Conservation (phyloP, 495 filamentous ascomycete genomes). For the Venustampulla echinocandica region DNA sequence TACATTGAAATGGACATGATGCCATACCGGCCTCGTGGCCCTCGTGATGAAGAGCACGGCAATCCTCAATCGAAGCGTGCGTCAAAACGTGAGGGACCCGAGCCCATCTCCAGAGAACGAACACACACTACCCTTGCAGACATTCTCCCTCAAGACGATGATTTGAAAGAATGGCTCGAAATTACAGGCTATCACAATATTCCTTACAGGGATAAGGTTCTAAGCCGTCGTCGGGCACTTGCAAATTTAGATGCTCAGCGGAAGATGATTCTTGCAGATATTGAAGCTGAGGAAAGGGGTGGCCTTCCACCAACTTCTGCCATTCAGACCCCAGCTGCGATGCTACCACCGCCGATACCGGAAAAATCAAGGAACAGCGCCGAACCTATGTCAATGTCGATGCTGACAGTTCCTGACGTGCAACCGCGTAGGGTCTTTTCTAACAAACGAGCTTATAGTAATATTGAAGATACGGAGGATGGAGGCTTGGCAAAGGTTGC, state of each 20-base stretch:
- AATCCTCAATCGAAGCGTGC: not conserved
- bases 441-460: constrained; percentile 18
- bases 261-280: constrained; percentile 30
- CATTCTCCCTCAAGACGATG: constrained; percentile 25
- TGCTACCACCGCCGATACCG: constrained; percentile 15
- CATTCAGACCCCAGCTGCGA: constrained; percentile 8
- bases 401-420: constrained; percentile 12
- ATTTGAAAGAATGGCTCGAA: constrained; percentile 52
- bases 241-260: constrained; percentile 35
- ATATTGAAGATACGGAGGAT: constrained; percentile 8
- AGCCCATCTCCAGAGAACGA: not conserved
- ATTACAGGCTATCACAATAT: constrained; percentile 50
- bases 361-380: not conserved
- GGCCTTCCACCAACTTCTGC: constrained; percentile 13
- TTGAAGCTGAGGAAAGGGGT: constrained; percentile 24
- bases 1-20: constrained; percentile 2
- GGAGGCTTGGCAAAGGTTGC: constrained; percentile 8
- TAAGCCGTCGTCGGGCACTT: constrained; percentile 36
- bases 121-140: constrained; percentile 8
- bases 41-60: constrained; percentile 13
- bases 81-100: constrained; percentile 5
- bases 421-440: constrained; percentile 2
- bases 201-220: constrained; percentile 35
- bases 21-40: not conserved
- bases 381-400: constrained; percentile 6